Conservation (phyloP, 2,329 filamentous ascomycete genomes). For the Trichoderma sp. region DNA sequence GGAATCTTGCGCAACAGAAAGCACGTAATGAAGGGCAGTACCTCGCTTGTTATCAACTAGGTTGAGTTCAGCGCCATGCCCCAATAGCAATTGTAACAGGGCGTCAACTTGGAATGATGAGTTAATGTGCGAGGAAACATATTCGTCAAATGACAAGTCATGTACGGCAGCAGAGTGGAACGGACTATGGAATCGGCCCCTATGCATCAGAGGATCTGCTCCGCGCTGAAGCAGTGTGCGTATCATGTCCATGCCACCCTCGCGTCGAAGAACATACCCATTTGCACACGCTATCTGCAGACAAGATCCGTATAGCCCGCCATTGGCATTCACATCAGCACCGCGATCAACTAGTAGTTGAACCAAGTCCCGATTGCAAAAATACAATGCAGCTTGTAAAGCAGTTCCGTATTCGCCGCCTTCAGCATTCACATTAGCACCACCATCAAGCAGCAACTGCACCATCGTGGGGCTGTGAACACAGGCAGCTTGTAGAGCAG, state of each 20-base stretch:
- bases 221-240: background rate
- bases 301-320: background rate
- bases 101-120: background rate
- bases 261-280: background rate
- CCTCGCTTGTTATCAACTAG: background rate
- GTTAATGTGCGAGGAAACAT: background rate
- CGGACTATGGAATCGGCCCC: background rate
- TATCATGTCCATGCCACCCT: background rate
- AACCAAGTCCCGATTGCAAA: background rate
- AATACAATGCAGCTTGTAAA: background rate
- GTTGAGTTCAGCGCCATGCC: background rate
- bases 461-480: too few species aligned
- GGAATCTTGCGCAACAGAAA: background rate
- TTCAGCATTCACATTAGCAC: too few species aligned
- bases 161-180: background rate
- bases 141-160: background rate
- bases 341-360: background rate
- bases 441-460: too few species aligned
- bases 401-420: too few species aligned
- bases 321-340: background rate
- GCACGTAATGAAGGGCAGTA: background rate
- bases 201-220: background rate
- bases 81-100: background rate
- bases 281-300: background rate
- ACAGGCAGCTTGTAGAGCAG: background rate